Conservation (phyloP, 352 stramenopile genomes). For the Phytophthora lateralis region DNA sequence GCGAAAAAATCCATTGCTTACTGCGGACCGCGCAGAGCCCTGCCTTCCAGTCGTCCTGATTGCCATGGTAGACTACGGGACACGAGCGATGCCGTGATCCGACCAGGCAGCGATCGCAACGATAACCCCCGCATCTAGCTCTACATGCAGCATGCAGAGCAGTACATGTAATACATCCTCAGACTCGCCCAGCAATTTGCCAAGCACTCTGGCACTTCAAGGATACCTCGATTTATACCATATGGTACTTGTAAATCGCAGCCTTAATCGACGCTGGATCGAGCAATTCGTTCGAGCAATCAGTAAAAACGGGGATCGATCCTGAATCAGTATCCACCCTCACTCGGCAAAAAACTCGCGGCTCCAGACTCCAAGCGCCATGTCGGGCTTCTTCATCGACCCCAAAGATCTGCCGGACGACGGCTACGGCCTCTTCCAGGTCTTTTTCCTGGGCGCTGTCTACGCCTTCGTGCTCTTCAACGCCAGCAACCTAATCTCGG, state of each 20-base stretch:
- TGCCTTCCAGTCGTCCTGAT: conserved; percentile 4
- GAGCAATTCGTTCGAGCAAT: conserved; percentile 24
- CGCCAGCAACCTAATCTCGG: conserved; percentile 97
- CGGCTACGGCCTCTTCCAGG: conserved; percentile 83
- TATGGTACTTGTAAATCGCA: not conserved
- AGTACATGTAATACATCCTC: not conserved
- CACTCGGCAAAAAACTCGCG: conserved; percentile 42
- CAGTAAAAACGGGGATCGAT: conserved; percentile 18
- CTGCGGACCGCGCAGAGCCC: conserved; percentile 2
- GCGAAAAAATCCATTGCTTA: conserved; percentile 30
- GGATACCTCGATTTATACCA: conserved; percentile 2
- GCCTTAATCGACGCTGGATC: not conserved
- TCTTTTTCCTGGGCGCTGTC: conserved; percentile 94
- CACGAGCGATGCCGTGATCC: not conserved
- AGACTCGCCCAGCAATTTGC: too few species aligned
- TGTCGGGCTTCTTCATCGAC: conserved; percentile 85
- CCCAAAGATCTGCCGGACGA: conserved; percentile 80
- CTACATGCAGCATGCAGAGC: not conserved
- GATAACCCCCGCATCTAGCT: not conserved
- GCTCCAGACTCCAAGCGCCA: conserved; percentile 1
- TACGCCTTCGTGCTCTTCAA: conserved; percentile 98
- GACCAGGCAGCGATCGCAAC: not conserved
- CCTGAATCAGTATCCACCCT: conserved; percentile 6
- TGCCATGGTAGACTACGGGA: not conserved
- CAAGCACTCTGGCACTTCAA: not conserved